Evolutionary conservation across 78 protist species (phyloP).

Genomic region (Dictyostelium intermedium): DNA sequence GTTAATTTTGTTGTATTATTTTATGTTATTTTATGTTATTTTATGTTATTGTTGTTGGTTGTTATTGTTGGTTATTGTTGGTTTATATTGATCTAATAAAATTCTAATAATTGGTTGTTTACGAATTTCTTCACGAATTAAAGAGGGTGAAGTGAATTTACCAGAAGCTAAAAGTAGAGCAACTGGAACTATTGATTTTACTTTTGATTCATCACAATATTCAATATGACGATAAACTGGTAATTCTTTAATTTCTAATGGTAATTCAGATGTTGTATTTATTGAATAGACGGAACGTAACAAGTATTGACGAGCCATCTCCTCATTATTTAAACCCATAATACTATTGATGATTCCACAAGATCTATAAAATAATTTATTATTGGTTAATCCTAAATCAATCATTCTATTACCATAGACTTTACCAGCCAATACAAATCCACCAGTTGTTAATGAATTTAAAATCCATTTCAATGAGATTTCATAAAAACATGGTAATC

Average conservation of each 20-base stretch:
- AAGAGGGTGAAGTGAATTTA: slow-evolving; percentile 26
- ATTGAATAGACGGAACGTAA: slow-evolving; percentile 53
- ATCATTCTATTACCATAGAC: slow-evolving; percentile 90
- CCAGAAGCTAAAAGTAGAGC: slow-evolving; percentile 55
- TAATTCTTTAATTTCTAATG: neutral
- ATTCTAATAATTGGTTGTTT: slow-evolving; percentile 34
- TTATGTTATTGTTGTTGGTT: too few species aligned
- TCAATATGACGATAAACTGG: slow-evolving; percentile 71
- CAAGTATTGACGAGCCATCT: slow-evolving; percentile 4
- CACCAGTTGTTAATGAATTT: slow-evolving; percentile 90
- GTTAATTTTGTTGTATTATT: too few species aligned
- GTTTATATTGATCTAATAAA: slow-evolving; percentile 26
- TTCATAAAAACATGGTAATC: slow-evolving; percentile 38
- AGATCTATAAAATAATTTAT: slow-evolving; percentile 85
- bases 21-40: too few species aligned
- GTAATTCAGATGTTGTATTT: neutral
- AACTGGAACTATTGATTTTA: slow-evolving; percentile 29
- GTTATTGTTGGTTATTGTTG: neutral
- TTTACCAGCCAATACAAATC: slow-evolving; percentile 83
- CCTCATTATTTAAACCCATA: neutral
- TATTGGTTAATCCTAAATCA: slow-evolving; percentile 86
- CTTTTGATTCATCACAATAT: slow-evolving; percentile 6
- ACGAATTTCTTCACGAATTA: slow-evolving; percentile 18
- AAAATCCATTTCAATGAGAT: slow-evolving; percentile 80
- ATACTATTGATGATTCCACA: slow-evolving; percentile 68